A percentile compares a stretch with the other conserved stretches of the same genome.
Conservation (phyloP, 169 alveolate genomes). For the Plasmodium fragile region DNA sequence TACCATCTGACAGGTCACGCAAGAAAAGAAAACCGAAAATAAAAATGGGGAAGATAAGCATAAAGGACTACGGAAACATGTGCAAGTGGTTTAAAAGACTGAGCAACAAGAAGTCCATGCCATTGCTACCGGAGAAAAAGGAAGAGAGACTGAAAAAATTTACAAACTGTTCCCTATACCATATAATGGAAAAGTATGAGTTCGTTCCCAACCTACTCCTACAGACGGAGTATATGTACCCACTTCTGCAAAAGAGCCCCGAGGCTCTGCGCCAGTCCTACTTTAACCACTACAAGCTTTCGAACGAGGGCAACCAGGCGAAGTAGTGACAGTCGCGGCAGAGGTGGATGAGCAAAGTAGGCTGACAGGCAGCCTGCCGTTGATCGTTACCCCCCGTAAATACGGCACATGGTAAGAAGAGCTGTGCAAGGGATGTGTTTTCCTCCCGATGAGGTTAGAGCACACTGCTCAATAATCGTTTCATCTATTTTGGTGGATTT, state of each 20-base stretch:
- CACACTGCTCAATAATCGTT: background rate
- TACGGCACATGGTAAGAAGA: background rate
- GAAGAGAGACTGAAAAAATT: slow-evolving; percentile 55
- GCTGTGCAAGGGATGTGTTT: background rate
- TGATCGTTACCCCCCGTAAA: background rate
- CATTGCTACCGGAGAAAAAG: slow-evolving; percentile 60
- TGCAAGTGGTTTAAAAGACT: slow-evolving; percentile 63
- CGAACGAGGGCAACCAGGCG: background rate
- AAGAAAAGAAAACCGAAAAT: background rate
- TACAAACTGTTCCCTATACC: slow-evolving; percentile 68
- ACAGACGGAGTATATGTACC: slow-evolving; percentile 53
- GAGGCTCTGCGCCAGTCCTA: slow-evolving; percentile 50
- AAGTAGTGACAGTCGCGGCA: background rate
- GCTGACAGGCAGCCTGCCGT: background rate
- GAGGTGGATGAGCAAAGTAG: background rate
- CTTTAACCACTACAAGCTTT: slow-evolving; percentile 53
- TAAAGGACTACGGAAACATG: slow-evolving; percentile 56
- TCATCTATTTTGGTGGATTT: background rate
- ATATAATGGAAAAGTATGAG: slow-evolving; percentile 72
- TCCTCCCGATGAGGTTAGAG: background rate
- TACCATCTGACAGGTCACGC: background rate
- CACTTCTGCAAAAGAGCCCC: slow-evolving; percentile 39
- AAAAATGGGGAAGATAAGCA: slow-evolving; percentile 27
- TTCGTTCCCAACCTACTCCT: slow-evolving; percentile 53
- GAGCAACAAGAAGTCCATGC: slow-evolving; percentile 41